Evolutionary conservation across 2,329 filamentous ascomycete species (phyloP), one percentile per base, ranked within the genome.

Genomic region (Venturia carpophila): DNA sequence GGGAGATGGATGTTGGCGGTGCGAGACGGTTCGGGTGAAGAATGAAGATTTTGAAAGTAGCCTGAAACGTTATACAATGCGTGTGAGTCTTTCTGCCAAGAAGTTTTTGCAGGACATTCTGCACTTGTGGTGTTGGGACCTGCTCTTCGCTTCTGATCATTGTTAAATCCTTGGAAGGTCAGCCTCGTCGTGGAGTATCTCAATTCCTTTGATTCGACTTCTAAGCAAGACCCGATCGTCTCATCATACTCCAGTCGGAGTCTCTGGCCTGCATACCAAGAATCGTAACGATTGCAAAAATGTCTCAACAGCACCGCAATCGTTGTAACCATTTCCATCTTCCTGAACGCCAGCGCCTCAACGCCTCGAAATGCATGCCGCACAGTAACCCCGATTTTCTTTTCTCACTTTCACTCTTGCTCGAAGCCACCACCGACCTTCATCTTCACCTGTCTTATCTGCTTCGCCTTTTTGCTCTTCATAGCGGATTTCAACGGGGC

Each of bases 381-480:
- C 24, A 27, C 41, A 7, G 30, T 1, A 10, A n/a, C 24, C 37
- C 42, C 11, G 19, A 13, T 43, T 27, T 13, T 13, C 61, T 15
- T 24, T 21, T 4, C 43, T 45, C 39, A 64, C 39, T 60, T 43
- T 45, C 39, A 64, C 52, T 64, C 34, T 39, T 75, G 78, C 72
- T 81, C 79, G 65, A 76, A 76, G 42, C 77, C 78, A 61, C 75
- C 71, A 5, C 77, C 78, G 65, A 76, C 73, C 69, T 79, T 75
- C 71, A 79, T 72, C 72, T 72, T 77, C 73, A 79, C 74, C 74
- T 78, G 79, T 71, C 72, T 77, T 76, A 80, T 81, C 55, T 72
- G 75, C 66, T 75, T 72, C 70, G 67, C 34, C 63, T 61, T 65
- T 21, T 45, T 62, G 24, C 10, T 47, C 64, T 62, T 75, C 72